Conservation (phyloP, 2,329 filamentous ascomycete species). For the Ceratocystis variospora region DNA sequence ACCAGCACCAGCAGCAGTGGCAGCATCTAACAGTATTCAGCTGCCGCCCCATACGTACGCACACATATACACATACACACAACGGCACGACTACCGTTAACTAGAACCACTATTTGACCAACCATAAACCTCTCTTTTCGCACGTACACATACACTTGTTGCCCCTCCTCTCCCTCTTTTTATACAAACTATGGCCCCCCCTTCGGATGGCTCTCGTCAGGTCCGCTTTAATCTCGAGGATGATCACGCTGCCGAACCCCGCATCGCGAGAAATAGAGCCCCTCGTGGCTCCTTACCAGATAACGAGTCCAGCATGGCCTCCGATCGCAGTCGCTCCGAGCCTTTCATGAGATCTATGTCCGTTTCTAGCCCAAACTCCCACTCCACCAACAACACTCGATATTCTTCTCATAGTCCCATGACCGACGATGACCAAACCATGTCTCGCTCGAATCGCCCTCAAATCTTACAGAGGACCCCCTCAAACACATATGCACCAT, state of each 20-base stretch:
- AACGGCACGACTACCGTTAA: background rate
- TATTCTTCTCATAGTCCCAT: conserved; percentile 5
- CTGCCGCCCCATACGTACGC: background rate
- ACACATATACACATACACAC: background rate
- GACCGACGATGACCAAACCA: conserved; percentile 7
- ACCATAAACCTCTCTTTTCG: background rate
- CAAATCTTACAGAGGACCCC: conserved; percentile 51
- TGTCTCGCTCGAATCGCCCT: conserved; percentile 41
- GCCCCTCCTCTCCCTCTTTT: background rate
- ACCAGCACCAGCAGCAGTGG: too few relatives aligned
- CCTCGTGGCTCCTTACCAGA: conserved; percentile 2
- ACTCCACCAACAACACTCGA: conserved; percentile 4
- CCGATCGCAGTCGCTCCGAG: background rate
- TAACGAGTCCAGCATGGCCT: background rate
- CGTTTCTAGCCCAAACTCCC: conserved; percentile 9
- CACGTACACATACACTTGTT: background rate
- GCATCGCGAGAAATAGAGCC: background rate
- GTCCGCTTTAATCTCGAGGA: conserved; percentile 14
- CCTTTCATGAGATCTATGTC: background rate
- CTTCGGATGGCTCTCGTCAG: conserved; percentile 3
- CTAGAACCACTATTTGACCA: background rate
- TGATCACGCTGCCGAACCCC: background rate
- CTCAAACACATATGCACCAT: conserved; percentile 66
- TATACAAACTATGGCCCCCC: background rate
- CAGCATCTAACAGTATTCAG: background rate